phyloP scores from a whole-genome alignment of 148 eudicot species.

The Limonium bicolor region DNA sequence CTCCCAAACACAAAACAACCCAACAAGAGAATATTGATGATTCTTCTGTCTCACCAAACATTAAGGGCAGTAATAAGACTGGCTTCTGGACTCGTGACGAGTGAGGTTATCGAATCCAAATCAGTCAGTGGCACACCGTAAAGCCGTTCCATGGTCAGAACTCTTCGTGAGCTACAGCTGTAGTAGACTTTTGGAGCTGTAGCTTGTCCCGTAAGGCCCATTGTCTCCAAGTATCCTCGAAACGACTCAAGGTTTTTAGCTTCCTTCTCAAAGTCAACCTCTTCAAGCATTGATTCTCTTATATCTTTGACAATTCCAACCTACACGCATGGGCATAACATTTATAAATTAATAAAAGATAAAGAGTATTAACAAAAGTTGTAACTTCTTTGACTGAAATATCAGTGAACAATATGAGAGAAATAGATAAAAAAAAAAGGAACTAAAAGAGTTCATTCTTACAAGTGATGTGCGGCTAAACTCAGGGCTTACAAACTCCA shows the following conservation, averaged over 20 bases:
- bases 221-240: constrained; percentile 59
- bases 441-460: constrained; percentile 6
- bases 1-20: no score
- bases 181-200: constrained; percentile 87
- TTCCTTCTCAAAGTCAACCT: constrained; percentile 89
- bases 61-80: constrained; percentile 93
- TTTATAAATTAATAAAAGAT: no score
- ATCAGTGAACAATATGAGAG: neutral
- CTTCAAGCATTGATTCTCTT: constrained; percentile 94
- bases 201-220: constrained; percentile 84
- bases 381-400: neutral
- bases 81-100: constrained; percentile 75
- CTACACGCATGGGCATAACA: constrained; percentile 20
- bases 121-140: constrained; percentile 98
- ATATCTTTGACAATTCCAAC: constrained; percentile 92
- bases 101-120: constrained; percentile 82
- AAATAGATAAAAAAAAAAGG: neutral
- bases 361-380: no score
- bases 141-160: constrained; percentile 97
- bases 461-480: constrained; percentile 89
- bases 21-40: neutral
- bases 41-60: constrained; percentile 57
- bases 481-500: constrained; percentile 90
- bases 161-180: constrained; percentile 53
- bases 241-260: constrained; percentile 84